phyloP scores from a whole-genome alignment of 257 asterid genomes.

The Oldenlandia corymbosa region DNA sequence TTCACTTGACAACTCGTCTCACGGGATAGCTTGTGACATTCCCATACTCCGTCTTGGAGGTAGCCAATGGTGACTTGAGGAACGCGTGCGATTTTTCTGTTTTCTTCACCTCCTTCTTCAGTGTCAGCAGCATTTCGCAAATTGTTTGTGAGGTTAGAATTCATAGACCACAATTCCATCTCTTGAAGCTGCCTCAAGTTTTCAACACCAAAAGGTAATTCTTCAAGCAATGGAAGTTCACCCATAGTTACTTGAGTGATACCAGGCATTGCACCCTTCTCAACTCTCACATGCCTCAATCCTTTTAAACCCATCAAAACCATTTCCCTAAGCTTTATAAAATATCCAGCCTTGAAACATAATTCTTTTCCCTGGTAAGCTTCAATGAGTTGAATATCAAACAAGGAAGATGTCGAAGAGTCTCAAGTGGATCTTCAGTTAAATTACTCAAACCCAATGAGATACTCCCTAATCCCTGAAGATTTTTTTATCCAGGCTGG shows the following conservation, averaged over 20 bases:
- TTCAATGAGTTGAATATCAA: background rate
- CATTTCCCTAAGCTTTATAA: background rate
- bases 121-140: background rate
- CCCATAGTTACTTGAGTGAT: background rate
- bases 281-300: background rate
- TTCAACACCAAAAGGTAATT: background rate
- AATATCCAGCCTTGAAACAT: background rate
- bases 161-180: background rate
- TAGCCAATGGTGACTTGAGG: background rate
- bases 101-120: background rate
- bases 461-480: background rate
- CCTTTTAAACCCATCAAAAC: background rate
- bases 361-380: background rate
- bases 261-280: constrained; percentile 7
- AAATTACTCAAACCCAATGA: background rate
- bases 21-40: background rate
- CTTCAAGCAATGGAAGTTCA: background rate
- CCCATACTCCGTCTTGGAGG: background rate
- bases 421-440: background rate
- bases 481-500: background rate
- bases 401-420: background rate
- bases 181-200: constrained; percentile 1
- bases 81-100: background rate
- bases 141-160: too few species aligned
- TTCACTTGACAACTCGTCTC: too few species aligned